phyloP scores from a whole-genome alignment of 768 basidiomycete species.

The Lentinula raphanica region DNA sequence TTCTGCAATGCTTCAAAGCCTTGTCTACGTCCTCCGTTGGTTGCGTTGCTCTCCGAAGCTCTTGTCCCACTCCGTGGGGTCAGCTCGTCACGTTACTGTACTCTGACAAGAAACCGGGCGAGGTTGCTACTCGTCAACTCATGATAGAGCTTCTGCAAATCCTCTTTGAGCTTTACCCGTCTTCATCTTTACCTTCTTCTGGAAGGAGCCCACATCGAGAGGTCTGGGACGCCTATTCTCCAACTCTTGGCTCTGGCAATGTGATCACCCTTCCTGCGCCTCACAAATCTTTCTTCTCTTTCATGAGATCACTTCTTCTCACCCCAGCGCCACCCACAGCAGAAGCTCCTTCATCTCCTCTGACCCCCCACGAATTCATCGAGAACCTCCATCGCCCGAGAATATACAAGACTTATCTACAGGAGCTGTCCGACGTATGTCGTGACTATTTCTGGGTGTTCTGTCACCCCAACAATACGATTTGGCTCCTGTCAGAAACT shows the following conservation, averaged over 20 bases:
- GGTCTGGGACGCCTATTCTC: constrained; percentile 51
- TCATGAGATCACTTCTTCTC: constrained; percentile 71
- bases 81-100: constrained; percentile 83
- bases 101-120: constrained; percentile 98
- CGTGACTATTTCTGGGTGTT: constrained; percentile 97
- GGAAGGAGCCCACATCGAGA: constrained; percentile 38
- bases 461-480: constrained; percentile 89
- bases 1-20: constrained; percentile 91
- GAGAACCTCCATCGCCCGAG: constrained; percentile 62
- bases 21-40: constrained; percentile 87
- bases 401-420: constrained; percentile 77
- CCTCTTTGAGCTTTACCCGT: constrained; percentile 85
- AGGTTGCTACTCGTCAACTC: constrained; percentile 82
- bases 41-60: constrained; percentile 84
- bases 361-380: constrained; percentile 80
- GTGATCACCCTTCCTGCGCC: constrained; percentile 66
- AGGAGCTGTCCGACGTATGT: constrained; percentile 84
- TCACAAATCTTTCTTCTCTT: constrained; percentile 67
- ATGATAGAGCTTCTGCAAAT: constrained; percentile 85
- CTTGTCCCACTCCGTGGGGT: constrained; percentile 81
- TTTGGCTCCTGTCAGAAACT: constrained; percentile 82
- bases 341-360: constrained; percentile 53
- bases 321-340: constrained; percentile 62
- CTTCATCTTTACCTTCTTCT: constrained; percentile 56
- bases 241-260: constrained; percentile 35